These are phyloP conservation scores for Salix viminalis DNA, from an alignment of 345 rosid genomes.

Conservation along the genomic window DNA sequence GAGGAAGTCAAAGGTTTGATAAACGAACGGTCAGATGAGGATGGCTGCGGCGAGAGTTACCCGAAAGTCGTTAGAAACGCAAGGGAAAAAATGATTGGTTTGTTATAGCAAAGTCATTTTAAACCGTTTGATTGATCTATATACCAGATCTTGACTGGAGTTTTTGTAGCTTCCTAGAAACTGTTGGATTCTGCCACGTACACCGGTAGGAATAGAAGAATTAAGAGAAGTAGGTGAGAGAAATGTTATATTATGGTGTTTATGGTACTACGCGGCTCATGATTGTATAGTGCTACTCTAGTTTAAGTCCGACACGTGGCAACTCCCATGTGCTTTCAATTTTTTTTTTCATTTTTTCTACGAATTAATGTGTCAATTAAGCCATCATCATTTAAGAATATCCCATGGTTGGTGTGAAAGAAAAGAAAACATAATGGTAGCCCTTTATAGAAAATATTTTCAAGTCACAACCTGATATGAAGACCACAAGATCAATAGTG, in stretches of 20 bases:
- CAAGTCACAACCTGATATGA: neutral
- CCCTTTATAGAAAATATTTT: neutral
- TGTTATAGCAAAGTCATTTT: neutral
- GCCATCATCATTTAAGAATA: neutral
- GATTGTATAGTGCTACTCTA: too few species aligned
- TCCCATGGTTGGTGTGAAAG: neutral
- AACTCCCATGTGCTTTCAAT: too few species aligned
- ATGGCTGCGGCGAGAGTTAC: neutral
- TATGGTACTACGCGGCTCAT: too few species aligned
- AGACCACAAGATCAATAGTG: neutral
- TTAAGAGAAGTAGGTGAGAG: too few species aligned
- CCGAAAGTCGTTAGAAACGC: neutral
- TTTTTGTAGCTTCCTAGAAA: neutral
- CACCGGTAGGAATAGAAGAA: neutral
- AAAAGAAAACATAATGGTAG: neutral
- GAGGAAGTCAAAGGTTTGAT: conserved; percentile 16
- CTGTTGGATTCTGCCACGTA: neutral
- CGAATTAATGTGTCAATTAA: too few species aligned
- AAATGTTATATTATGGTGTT: too few species aligned
- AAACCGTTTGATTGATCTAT: neutral
- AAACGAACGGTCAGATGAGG: conserved; percentile 15
- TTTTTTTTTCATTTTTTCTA: too few species aligned
- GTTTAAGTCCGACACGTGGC: too few species aligned
- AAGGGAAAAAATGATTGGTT: neutral
- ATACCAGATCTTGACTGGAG: neutral